Percentiles rank a stretch among this genome's conserved stretches.
Conservation (phyloP, 768 basidiomycete genomes). For the Boletus huronensis region DNA sequence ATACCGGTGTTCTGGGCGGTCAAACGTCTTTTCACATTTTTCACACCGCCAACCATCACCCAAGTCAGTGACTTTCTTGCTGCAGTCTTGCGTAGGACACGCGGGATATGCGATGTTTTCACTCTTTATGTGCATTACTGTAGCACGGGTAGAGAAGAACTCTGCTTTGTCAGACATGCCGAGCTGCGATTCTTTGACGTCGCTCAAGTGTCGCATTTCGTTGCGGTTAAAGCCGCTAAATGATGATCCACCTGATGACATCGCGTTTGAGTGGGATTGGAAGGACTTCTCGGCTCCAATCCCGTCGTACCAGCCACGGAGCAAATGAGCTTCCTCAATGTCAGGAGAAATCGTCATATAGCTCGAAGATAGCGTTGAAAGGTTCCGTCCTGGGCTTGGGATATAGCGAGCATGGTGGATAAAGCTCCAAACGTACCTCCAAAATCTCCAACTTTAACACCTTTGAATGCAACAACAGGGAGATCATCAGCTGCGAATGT, state of each 20-base stretch:
- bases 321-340: constrained; percentile 78
- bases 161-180: constrained; percentile 77
- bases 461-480: constrained; percentile 89
- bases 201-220: constrained; percentile 68
- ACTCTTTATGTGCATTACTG: constrained; percentile 81
- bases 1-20: constrained; percentile 77
- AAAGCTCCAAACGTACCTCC: constrained; percentile 48
- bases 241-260: constrained; percentile 37
- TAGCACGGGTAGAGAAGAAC: constrained; percentile 77
- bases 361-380: constrained; percentile 80
- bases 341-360: constrained; percentile 87
- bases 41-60: constrained; percentile 87
- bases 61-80: constrained; percentile 80
- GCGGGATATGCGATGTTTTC: constrained; percentile 87
- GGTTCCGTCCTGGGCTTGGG: constrained; percentile 57
- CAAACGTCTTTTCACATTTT: constrained; percentile 76
- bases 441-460: constrained; percentile 90
- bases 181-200: constrained; percentile 75
- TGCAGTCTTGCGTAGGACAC: constrained; percentile 76
- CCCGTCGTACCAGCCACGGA: constrained; percentile 92
- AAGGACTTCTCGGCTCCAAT: constrained; percentile 62
- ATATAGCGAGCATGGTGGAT: constrained; percentile 5
- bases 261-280: constrained; percentile 59
- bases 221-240: constrained; percentile 56
- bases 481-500: constrained; percentile 55